These are phyloP conservation scores for Magnusiomyces fungicola DNA, from an alignment of 1,139 yeast genomes.

Conservation along the genomic window DNA sequence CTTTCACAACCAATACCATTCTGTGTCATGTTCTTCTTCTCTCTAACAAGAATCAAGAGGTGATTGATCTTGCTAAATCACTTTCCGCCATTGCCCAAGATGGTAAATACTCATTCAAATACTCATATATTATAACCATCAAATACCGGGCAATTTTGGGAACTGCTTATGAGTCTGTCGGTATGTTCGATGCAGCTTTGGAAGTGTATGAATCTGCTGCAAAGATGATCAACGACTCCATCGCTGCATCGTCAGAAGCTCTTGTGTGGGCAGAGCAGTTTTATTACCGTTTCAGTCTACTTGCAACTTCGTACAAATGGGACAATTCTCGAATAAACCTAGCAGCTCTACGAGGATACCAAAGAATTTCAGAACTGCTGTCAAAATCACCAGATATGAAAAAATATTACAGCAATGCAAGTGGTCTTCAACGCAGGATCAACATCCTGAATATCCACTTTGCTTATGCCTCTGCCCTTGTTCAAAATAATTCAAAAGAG, in stretches of 20 bases:
- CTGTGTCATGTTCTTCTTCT: slow-evolving; percentile 21
- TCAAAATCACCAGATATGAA: slow-evolving; percentile 8
- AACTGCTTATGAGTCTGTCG: slow-evolving; percentile 22
- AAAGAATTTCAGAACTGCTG: slow-evolving; percentile 15
- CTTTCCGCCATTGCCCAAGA: not conserved
- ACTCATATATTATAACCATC: slow-evolving; percentile 20
- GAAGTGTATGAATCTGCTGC: slow-evolving; percentile 19
- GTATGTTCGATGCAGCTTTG: slow-evolving; percentile 22
- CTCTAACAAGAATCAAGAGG: slow-evolving; percentile 17
- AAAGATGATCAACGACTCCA: slow-evolving; percentile 6
- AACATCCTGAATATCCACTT: slow-evolving; percentile 19
- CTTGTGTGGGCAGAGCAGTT: slow-evolving; percentile 24
- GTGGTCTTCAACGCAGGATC: slow-evolving; percentile 15
- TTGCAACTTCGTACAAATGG: slow-evolving; percentile 17
- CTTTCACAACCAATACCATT: slow-evolving; percentile 20
- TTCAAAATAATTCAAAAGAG: slow-evolving; percentile 13
- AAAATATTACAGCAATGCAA: slow-evolving; percentile 2
- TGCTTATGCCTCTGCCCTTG: slow-evolving; percentile 15
- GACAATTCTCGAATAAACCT: slow-evolving; percentile 17
- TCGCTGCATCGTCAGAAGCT: slow-evolving; percentile 18
- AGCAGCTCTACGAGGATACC: slow-evolving; percentile 22
- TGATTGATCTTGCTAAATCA: slow-evolving; percentile 15
- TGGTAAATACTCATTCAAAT: slow-evolving; percentile 10
- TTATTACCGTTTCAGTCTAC: slow-evolving; percentile 20
- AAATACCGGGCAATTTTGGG: slow-evolving; percentile 26